phyloP scores from a whole-genome alignment of 2,329 filamentous ascomycete genomes.

The Neurospora crassa region DNA sequence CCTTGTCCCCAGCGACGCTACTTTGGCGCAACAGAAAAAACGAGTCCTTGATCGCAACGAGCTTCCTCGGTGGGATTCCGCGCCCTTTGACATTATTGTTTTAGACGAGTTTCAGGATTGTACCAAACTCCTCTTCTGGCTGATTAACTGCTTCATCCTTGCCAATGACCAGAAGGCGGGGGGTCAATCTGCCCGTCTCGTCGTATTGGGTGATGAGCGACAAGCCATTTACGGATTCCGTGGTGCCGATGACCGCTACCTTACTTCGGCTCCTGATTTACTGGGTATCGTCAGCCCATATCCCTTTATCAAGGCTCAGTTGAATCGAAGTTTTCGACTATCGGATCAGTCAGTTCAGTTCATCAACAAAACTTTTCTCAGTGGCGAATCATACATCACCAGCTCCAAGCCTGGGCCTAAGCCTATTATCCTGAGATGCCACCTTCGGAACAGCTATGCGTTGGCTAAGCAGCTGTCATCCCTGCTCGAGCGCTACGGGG shows the following conservation, averaged over 20 bases:
- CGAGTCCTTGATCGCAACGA: constrained; percentile 1
- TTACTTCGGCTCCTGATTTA: constrained; percentile 3
- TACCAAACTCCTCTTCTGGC: constrained; percentile 3
- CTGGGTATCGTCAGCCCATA: constrained; percentile 1
- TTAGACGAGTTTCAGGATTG: constrained; percentile 4
- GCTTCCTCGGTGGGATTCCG: constrained; percentile 2
- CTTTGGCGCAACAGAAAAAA: not conserved
- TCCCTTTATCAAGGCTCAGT: constrained; percentile 2
- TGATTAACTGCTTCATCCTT: constrained; percentile 4
- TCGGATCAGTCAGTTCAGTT: constrained; percentile 3
- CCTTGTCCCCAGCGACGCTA: constrained; percentile 1
- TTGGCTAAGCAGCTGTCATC: constrained; percentile 1
- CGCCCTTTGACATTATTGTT: constrained; percentile 4
- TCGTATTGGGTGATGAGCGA: constrained; percentile 4
- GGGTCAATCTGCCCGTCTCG: constrained; percentile 2
- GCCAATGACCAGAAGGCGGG: constrained; percentile 2
- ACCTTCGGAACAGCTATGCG: not conserved
- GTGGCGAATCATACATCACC: constrained; percentile 4
- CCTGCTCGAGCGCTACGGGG: constrained; percentile 1
- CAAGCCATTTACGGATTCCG: constrained; percentile 4
- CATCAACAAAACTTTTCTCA: constrained; percentile 5
- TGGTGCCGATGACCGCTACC: constrained; percentile 3
- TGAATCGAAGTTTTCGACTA: constrained; percentile 4
- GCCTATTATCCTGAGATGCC: constrained; percentile 4
- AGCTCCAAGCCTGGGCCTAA: constrained; percentile 4